Evolutionary conservation across 2,329 filamentous ascomycete species (phyloP).

Genomic region (Penicillium sp.): DNA sequence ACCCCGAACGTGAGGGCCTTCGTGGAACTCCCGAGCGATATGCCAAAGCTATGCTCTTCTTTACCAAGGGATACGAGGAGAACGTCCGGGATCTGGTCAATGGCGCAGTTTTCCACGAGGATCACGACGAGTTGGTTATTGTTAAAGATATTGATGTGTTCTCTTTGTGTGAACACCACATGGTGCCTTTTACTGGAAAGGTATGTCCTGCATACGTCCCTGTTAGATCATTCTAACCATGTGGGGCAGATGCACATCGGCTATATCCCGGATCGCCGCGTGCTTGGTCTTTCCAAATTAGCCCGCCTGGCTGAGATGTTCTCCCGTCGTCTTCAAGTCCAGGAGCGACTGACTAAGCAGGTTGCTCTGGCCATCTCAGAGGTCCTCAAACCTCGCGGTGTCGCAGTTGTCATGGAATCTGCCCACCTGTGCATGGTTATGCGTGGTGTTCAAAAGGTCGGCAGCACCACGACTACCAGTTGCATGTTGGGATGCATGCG

Average conservation of each 20-base stretch:
- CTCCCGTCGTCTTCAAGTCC: conserved; percentile 85
- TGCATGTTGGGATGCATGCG: conserved; percentile 98
- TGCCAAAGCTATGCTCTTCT: conserved; percentile 90
- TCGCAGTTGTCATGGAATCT: conserved; percentile 96
- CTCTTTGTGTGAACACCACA: conserved; percentile 92
- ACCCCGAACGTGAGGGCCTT: conserved; percentile 63
- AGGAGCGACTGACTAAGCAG: conserved; percentile 94
- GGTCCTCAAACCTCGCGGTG: conserved; percentile 87
- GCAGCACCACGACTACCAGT: conserved; percentile 84
- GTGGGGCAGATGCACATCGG: conserved; percentile 86
- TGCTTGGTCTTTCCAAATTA: conserved; percentile 93
- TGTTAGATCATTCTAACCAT: conserved; percentile 11
- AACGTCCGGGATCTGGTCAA: conserved; percentile 91
- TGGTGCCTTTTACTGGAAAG: conserved; percentile 95
- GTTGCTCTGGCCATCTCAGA: conserved; percentile 92
- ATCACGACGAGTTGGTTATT: conserved; percentile 95
- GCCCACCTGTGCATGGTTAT: conserved; percentile 98
- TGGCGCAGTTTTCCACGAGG: conserved; percentile 90
- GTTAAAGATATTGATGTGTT: conserved; percentile 97
- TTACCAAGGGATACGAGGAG: conserved; percentile 96
- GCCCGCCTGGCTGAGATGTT: conserved; percentile 98
- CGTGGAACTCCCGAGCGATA: conserved; percentile 76
- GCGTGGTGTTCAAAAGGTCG: conserved; percentile 94
- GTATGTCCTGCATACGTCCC: conserved; percentile 46
- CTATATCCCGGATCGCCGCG: conserved; percentile 87